Evolutionary conservation across 805 yeast species (phyloP), one percentile per base, ranked within the genome.

Genomic region (Yarrowia yakushimensis): DNA sequence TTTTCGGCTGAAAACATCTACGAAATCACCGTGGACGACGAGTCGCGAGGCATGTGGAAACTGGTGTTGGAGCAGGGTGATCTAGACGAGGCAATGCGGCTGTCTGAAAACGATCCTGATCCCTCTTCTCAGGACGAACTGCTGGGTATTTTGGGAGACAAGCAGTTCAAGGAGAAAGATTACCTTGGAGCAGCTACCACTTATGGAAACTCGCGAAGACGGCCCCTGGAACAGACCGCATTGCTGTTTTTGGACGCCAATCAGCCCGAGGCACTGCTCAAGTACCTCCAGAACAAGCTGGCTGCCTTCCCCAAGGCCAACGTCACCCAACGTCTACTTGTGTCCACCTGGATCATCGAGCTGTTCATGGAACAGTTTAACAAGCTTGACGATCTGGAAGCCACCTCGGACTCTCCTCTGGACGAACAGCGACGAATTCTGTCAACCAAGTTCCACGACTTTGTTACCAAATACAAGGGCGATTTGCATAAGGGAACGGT

Each of bases 31-130:
- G 79, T 89, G 12, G 80, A 80, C 34, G 81, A 87, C 69, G 97
- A 93, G 71, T 78, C 85, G 4, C 76, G 80, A 4, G 87, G 87
- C 25, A 85, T 92, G 2, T 90, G 97, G 97, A 81, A 81, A 60
- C 76, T 82, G 0, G 72, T 85, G 68, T 70, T 85, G n/a, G 79
- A 78, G 3, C 77, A 76, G 57, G 72, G 77, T 8, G 73, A 81
- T 63, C 93, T 79, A 72, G 88, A 86, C 17, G 83, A 82, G 46
- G 97, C 97, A 0, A 74, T 89, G 50, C 66, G 71, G 1, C 71
- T 83, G 15, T 71, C 80, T 3, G 67, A 74, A 30, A 79, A 81
- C 63, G 62, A 57, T 10, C 54, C 61, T 20, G 68, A 67, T 39
- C 54, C 68, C 1, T 41, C 52, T n/a, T 62, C 67, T 34, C 71